Conservation (phyloP, 192 early-diverging fungal genomes). For the Irineochytrium annulatum region DNA sequence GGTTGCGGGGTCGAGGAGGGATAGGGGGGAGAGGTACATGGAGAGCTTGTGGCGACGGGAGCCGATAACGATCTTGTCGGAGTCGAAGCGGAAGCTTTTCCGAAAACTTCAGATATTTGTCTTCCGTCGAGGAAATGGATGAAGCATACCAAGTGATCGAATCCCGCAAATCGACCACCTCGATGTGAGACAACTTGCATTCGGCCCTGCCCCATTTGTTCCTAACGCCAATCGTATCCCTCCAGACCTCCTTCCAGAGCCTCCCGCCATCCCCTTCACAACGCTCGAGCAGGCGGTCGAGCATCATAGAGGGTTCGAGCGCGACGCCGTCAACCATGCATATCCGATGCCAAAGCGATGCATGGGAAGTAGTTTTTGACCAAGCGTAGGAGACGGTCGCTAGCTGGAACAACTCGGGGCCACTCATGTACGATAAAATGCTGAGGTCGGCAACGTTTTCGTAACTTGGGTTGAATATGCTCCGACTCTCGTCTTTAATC, state of each 20-base stretch:
- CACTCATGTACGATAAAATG: background rate
- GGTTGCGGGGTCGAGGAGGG: background rate
- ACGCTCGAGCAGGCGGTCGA: background rate
- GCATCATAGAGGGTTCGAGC: background rate
- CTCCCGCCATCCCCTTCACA: background rate
- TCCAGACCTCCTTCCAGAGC: conserved; percentile 30
- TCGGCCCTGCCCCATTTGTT: conserved; percentile 18
- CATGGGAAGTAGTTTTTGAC: background rate
- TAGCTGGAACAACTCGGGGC: background rate
- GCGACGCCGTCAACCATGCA: background rate
- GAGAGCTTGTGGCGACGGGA: conserved; percentile 25
- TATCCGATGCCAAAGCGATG: background rate
- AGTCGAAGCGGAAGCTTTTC: conserved; percentile 26
- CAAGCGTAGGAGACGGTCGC: background rate
- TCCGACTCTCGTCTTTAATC: too few relatives aligned
- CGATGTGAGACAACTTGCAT: conserved; percentile 4
- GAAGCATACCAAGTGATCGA: conserved; percentile 24
- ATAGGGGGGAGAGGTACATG: background rate
- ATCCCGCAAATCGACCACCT: conserved; percentile 26
- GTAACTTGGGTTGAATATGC: too few relatives aligned
- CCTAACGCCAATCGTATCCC: background rate
- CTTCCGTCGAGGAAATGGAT: background rate
- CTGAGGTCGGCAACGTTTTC: too few relatives aligned
- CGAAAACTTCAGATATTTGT: background rate
- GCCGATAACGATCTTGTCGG: conserved; percentile 27